Base-by-base conservation (phyloP, 257 asterid species). In the Fraxinus cuspidata region DNA sequence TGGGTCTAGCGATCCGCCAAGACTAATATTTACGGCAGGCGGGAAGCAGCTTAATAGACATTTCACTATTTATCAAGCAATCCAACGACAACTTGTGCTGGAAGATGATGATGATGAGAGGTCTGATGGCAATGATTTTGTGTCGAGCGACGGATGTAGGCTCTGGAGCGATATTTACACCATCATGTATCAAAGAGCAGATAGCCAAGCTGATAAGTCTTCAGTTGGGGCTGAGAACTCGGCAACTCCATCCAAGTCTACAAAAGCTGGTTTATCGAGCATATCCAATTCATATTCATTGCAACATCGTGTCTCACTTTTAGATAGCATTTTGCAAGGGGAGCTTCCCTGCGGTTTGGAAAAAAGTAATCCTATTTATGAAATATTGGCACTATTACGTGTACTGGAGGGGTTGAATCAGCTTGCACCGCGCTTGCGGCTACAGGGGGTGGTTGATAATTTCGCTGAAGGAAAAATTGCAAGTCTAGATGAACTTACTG, bases 261-360 rank as follows among this genome's bases (percentile, higher is more conserved):
- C 84, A 19, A 92, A 96, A 87, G 90, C 90, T 66, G 82, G 86
- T 87, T 81, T 90, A 79, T 81, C 89, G 8, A 84, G 89, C 69
- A 81, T 79, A 82, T 77, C 86, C 49, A 81, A 64, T 66, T 49
- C 88, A n/a, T 91, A 87, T 32, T 58, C 88, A 73, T 81, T 92
- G 0, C 47, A 82, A 21, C 91, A 84, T 53, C 87, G 78, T 72
- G 82, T 87, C 38, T 96, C 99, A 25, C 87, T 94, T 75, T 85
- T 93, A 31, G 97, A 96, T 87, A 94, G 99, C 86, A 94, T 96
- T 83, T 83, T 96, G 79, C 98, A 83, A 82, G 99, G 98, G 70
- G 92, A 90, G 70, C 97, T 96, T 73, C 97, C 98, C 68, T 92
- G 98, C 86, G 98, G 92, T 81, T 70, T 96, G 85, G 99, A 94